A percentile compares a stretch with the other conserved stretches of the same genome.
These are phyloP conservation scores for Claviceps cyperi DNA, from an alignment of 2,329 filamentous ascomycete genomes.

Conservation along the genomic window DNA sequence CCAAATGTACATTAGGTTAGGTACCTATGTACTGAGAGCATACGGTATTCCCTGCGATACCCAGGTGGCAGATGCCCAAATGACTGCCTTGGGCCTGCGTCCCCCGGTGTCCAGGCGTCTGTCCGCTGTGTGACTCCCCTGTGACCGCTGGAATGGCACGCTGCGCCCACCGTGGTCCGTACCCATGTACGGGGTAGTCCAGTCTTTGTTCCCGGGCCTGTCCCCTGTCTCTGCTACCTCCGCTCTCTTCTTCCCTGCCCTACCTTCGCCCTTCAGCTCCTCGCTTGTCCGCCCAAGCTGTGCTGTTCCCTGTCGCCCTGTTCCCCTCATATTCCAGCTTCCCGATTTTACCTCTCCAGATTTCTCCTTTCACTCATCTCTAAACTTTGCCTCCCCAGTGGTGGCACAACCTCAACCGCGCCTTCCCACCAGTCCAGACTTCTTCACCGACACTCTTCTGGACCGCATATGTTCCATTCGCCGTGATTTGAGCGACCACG, in stretches of 20 bases:
- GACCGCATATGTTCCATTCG: slow-evolving; percentile 1
- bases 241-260: background rate
- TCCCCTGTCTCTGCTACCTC: background rate
- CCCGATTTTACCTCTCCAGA: background rate
- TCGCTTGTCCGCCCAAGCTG: background rate
- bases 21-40: no score
- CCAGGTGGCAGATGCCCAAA: no score
- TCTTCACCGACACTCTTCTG: background rate
- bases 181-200: background rate
- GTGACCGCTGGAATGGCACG: no score
- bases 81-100: no score
- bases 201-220: background rate
- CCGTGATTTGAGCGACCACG: background rate
- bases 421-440: background rate
- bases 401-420: background rate
- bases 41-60: no score
- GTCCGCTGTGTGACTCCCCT: no score
- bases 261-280: background rate
- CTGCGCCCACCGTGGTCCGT: no score
- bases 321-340: background rate
- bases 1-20: no score
- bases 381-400: background rate
- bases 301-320: background rate
- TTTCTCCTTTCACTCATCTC: background rate
- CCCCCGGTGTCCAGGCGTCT: no score